Percentiles rank a stretch among this genome's conserved stretches.
These are phyloP conservation scores for Elsinoe fawcettii DNA, from an alignment of 2,329 filamentous ascomycete species.

Conservation along the genomic window DNA sequence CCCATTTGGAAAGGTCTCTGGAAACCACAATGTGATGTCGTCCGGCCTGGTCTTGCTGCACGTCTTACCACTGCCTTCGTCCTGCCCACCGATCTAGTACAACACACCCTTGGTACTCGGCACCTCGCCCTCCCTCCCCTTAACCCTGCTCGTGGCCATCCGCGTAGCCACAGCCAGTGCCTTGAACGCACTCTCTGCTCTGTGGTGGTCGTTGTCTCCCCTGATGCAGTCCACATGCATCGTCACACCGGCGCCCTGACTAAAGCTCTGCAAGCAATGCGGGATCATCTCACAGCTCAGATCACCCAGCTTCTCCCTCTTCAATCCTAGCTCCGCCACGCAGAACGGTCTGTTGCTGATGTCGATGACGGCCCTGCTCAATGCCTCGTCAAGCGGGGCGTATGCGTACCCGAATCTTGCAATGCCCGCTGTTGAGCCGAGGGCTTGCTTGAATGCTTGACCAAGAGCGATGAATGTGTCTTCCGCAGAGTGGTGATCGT, in stretches of 20 bases:
- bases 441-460: slow-evolving; percentile 68
- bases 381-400: slow-evolving; percentile 87
- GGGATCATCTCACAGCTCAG: slow-evolving; percentile 95
- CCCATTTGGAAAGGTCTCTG: too few relatives aligned
- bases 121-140: slow-evolving; percentile 81
- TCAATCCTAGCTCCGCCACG: slow-evolving; percentile 75
- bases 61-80: background rate
- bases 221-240: slow-evolving; percentile 88
- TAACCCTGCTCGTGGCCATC: slow-evolving; percentile 65
- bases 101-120: slow-evolving; percentile 94
- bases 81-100: slow-evolving; percentile 29
- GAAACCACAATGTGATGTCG: too few relatives aligned
- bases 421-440: slow-evolving; percentile 71
- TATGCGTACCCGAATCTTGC: slow-evolving; percentile 89
- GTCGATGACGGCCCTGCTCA: slow-evolving; percentile 89
- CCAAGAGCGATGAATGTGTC: slow-evolving; percentile 91
- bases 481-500: slow-evolving; percentile 97
- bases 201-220: slow-evolving; percentile 90
- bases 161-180: slow-evolving; percentile 80
- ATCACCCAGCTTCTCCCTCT: slow-evolving; percentile 87
- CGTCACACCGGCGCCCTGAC: slow-evolving; percentile 82
- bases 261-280: slow-evolving; percentile 90
- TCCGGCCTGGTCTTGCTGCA: too few relatives aligned
- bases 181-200: slow-evolving; percentile 96
- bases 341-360: slow-evolving; percentile 84